Conservation (phyloP, 441 rosid species). For the Hypseocharis bilobata region DNA sequence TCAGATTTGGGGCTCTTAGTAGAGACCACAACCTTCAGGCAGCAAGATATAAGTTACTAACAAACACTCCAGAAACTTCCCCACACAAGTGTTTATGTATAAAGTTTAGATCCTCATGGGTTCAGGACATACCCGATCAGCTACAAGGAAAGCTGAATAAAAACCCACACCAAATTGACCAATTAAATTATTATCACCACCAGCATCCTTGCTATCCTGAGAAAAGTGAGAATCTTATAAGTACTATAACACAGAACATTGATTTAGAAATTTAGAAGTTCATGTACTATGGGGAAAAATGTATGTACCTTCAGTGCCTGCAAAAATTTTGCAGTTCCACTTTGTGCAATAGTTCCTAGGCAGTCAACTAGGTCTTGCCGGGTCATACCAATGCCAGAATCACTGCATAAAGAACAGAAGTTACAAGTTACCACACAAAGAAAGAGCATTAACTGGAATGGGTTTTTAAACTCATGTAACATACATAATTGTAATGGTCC, state of each 20-base stretch:
- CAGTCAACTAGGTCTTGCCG: conserved; percentile 86
- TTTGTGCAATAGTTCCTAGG: conserved; percentile 97
- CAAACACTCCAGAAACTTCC: background rate
- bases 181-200: conserved; percentile 72
- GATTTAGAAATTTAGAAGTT: too few relatives aligned
- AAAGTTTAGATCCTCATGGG: background rate
- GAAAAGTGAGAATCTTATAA: background rate
- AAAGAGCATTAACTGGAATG: background rate
- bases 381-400: conserved; percentile 94
- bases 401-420: conserved; percentile 37
- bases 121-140: conserved; percentile 57
- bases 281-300: background rate
- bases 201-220: conserved; percentile 85
- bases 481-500: conserved; percentile 68
- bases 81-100: conserved; percentile 1
- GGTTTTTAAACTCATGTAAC: background rate
- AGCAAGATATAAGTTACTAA: background rate
- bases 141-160: conserved; percentile 92
- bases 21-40: conserved; percentile 63
- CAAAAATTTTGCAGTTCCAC: conserved; percentile 86
- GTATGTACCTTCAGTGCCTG: conserved; percentile 65
- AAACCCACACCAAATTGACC: conserved; percentile 99
- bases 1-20: conserved; percentile 88
- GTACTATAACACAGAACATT: background rate
- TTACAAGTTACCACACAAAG: background rate